These are phyloP conservation scores for Clarkia xantiana DNA, from an alignment of 345 rosid species.

Conservation along the genomic window DNA sequence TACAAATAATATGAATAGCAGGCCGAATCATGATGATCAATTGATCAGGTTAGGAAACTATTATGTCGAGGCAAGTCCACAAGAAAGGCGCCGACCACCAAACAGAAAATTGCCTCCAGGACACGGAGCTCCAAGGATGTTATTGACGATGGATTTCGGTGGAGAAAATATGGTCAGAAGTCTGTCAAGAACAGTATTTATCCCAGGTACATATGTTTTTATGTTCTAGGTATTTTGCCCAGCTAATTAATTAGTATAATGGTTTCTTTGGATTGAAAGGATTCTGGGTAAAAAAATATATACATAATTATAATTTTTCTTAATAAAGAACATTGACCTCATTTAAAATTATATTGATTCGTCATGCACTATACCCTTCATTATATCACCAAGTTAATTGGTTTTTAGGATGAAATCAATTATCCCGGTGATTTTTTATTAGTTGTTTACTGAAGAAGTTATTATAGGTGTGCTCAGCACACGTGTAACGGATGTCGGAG, in stretches of 20 bases:
- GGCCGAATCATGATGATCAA: too few species aligned
- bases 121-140: slow-evolving; percentile 54
- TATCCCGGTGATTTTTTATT: not conserved
- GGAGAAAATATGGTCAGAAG: slow-evolving; percentile 70
- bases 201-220: slow-evolving; percentile 35
- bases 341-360: too few species aligned
- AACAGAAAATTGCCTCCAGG: slow-evolving; percentile 50
- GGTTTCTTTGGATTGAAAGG: not conserved
- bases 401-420: not conserved
- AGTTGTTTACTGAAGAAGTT: slow-evolving; percentile 6
- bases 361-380: too few species aligned
- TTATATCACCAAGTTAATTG: too few species aligned
- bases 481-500: slow-evolving; percentile 20
- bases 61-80: too few species aligned
- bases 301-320: too few species aligned
- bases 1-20: too few species aligned
- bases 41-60: too few species aligned
- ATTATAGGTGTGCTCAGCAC: slow-evolving; percentile 19
- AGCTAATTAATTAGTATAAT: too few species aligned
- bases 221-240: not conserved
- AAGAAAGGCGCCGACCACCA: slow-evolving; percentile 17
- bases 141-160: slow-evolving; percentile 68
- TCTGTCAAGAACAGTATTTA: slow-evolving; percentile 44
- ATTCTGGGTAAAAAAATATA: too few species aligned
- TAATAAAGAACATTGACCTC: too few species aligned